Evolutionary conservation across 148 eudicot species (phyloP).

Genomic region (Rhododendron henanense): DNA sequence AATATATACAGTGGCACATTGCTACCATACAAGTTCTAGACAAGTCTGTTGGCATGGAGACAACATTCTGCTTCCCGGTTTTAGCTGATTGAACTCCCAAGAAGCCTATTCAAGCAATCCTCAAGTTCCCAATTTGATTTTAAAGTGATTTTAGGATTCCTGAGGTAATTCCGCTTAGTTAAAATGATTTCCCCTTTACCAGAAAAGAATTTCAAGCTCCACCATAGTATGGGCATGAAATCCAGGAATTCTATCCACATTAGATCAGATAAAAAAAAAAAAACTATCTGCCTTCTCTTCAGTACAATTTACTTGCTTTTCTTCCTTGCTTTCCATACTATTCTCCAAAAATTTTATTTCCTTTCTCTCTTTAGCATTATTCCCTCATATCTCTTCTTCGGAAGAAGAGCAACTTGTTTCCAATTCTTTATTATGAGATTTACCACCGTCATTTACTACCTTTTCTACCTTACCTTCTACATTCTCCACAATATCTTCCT

Average conservation of each 20-base stretch:
- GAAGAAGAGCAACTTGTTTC: constrained; percentile 10
- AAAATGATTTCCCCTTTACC: not conserved
- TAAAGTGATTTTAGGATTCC: not conserved
- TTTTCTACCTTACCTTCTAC: constrained; percentile 14
- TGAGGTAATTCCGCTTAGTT: not conserved
- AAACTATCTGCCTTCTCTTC: not conserved
- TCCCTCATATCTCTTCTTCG: not conserved
- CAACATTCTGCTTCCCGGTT: not conserved
- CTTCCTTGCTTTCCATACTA: constrained; percentile 7
- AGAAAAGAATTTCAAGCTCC: not conserved
- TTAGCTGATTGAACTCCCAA: not conserved
- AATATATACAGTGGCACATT: not conserved
- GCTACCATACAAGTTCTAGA: not conserved
- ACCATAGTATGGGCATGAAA: constrained; percentile 3
- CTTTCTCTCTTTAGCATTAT: not conserved
- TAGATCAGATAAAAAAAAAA: not conserved
- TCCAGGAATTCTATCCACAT: not conserved
- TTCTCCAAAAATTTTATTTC: constrained; percentile 10
- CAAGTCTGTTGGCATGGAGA: not conserved
- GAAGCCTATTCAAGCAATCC: not conserved
- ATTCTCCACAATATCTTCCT: constrained; percentile 23
- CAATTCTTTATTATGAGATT: constrained; percentile 13
- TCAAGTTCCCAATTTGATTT: not conserved
- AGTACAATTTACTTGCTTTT: not conserved
- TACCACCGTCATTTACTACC: constrained; percentile 12